Base-by-base conservation (phyloP, 306 rosid species). In the Citrullus mucosospermus region DNA sequence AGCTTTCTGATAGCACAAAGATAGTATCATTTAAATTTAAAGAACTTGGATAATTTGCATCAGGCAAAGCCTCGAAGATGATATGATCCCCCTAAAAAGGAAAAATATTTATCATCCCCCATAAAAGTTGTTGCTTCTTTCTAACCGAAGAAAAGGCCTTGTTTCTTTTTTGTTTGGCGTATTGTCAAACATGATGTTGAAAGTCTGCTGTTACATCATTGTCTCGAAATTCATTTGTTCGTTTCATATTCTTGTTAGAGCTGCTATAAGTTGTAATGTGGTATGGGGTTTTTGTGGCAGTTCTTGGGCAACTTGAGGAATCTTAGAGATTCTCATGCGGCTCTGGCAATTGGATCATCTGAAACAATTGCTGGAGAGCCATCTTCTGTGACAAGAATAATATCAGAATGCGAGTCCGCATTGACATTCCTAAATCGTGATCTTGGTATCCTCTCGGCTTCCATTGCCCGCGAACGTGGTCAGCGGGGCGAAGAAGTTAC, bases 381-480 rank as follows among this genome's bases (percentile, higher is more conserved):
- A 34, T 94, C 98, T 32, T 90, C 97, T 15, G 95, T 94, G 15
- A 89, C 90, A 30, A 83, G 96, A 80, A 92, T 94, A 86, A 92
- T 92, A 78, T 88, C 96, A 2, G 98, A 94, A 82, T 92, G 98
- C 55, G 97, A 94, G 81, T 89, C 96, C 17, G 90, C 96, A 16
- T 81, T 94, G 83, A 88, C 98, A 17, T 91, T 88, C 88, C 82
- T 94, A 77, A 94, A 94, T 82, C 91, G 88, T 1, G 97, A 94
- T 80, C 98, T 94, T 13, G 97, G 98, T 46, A 89, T 94, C 85
- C 97, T 94, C 61, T 89, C 98, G 3, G 93, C 97, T 82, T 94
- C 98, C 88, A 94, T 92, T 83, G 92, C 93, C 75, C 97, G 96
- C 0, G 97, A 94, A 81, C 87, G 81, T 44, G 93, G 85, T 12